Conservation (phyloP, 2,329 filamentous ascomycete genomes). For the Aspergillus sp. region DNA sequence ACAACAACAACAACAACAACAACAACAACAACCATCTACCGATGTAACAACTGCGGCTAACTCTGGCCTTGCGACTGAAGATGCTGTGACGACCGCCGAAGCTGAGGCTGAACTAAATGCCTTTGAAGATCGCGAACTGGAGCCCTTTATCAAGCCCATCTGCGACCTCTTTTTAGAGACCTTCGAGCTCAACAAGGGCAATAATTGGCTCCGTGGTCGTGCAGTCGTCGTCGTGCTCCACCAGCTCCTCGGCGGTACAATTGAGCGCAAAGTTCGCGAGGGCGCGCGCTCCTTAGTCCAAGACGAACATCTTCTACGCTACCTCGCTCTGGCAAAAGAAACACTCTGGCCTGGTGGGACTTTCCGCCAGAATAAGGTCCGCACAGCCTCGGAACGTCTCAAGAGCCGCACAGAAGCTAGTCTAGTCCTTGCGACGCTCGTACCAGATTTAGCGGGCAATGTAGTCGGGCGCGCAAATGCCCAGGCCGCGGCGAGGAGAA, state of each 20-base stretch:
- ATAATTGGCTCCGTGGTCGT: constrained; percentile 94
- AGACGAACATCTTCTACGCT: constrained; percentile 76
- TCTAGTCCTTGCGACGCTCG: constrained; percentile 80
- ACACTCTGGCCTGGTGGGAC: constrained; percentile 71
- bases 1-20: constrained; percentile 54
- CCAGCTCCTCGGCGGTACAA: constrained; percentile 90
- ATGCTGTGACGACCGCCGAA: constrained; percentile 62
- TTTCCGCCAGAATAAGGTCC: constrained; percentile 51
- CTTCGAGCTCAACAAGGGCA: constrained; percentile 91
- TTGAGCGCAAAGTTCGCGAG: constrained; percentile 92
- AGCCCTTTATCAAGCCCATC: constrained; percentile 97
- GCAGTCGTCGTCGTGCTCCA: constrained; percentile 96
- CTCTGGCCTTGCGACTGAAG: constrained; percentile 43
- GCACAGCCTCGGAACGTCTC: constrained; percentile 72
- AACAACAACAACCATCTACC: constrained; percentile 50
- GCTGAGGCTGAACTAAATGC: constrained; percentile 92
- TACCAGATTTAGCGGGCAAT: constrained; percentile 87
- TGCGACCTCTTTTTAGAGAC: constrained; percentile 96
- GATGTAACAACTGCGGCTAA: constrained; percentile 43
- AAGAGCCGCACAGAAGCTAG: constrained; percentile 84
- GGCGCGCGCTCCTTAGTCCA: constrained; percentile 71
- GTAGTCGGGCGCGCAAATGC: constrained; percentile 93
- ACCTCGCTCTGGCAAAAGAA: constrained; percentile 71
- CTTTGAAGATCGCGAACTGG: constrained; percentile 83
- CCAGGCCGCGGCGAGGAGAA: constrained; percentile 80